A percentile compares a stretch with the other conserved stretches of the same genome.
phyloP scores from a whole-genome alignment of 495 filamentous ascomycete species.

The Lepraria neglecta region DNA sequence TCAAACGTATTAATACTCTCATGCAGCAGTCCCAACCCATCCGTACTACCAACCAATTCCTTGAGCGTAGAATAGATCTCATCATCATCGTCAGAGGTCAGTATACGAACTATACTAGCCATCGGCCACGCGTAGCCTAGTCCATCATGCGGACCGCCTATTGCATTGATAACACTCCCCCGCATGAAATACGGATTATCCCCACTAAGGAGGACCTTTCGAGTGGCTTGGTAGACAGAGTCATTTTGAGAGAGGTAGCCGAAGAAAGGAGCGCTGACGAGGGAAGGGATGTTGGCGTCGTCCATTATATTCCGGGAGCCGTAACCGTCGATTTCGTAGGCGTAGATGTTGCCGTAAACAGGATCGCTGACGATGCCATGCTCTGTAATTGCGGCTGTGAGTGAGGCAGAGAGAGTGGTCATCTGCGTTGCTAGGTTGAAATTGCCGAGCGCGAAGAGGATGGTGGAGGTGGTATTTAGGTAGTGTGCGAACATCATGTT shows the following conservation, averaged over 20 bases:
- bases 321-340: conserved; percentile 55
- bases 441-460: conserved; percentile 44
- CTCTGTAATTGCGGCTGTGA: conserved; percentile 46
- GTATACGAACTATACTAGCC: conserved; percentile 49
- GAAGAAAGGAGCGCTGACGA: conserved; percentile 48
- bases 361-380: conserved; percentile 44
- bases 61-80: conserved; percentile 44
- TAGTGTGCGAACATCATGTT: conserved; percentile 62
- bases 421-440: conserved; percentile 44
- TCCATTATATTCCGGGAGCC: conserved; percentile 49
- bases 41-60: conserved; percentile 46
- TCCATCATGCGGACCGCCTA: conserved; percentile 51
- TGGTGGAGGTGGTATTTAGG: conserved; percentile 46
- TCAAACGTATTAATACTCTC: conserved; percentile 53
- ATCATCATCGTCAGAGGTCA: conserved; percentile 47
- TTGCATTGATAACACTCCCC: conserved; percentile 45
- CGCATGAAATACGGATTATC: conserved; percentile 53
- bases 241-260: conserved; percentile 41
- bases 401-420: conserved; percentile 41
- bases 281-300: conserved; percentile 54
- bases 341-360: conserved; percentile 44
- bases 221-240: conserved; percentile 44
- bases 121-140: conserved; percentile 56
- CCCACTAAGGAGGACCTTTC: conserved; percentile 40
- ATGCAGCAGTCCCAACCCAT: conserved; percentile 49